Evolutionary conservation across 2,329 filamentous ascomycete genomes (phyloP), one percentile per base, ranked within the genome.

Genomic region (Pseudogymnoascus sp.): DNA sequence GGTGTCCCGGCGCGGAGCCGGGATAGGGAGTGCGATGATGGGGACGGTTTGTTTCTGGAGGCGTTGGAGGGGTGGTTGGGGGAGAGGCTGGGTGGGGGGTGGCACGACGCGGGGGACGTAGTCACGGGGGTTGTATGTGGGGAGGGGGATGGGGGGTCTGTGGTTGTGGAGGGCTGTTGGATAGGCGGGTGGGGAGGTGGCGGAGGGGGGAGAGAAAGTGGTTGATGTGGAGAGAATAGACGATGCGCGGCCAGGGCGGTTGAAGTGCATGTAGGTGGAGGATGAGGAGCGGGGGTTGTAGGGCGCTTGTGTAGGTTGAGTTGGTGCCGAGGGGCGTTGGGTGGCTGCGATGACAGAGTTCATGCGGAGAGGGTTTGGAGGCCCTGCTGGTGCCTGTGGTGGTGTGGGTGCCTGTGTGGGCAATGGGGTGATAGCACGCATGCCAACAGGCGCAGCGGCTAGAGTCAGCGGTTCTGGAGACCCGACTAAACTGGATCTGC

Each of bases 311-410:
- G 59, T n/a, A n/a, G 33, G 59, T 3, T 37, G 59, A 61, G 14
- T 26, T 40, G 31, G 59, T 29, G 11, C 59, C 5, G 37, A 40
- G 13, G 33, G 59, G 5, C 21, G 21, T n/a, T 38, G 19, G n/a
- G 33, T 6, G 11, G 59, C 19, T 19, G 33, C 59, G 33, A 61
- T 38, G 33, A 61, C 59, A 6, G 59, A 61, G 33, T 61, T 61
- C 59, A 61, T 61, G 33, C 59, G 59, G 33, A 61, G 59, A 26
- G 59, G 59, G 24, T 61, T 61, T 26, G n/a, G 37, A 40, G 50
- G 50, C 5, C 50, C 29, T 13, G 26, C 26, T 56, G 50, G 50
- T 1, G 50, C 50, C n/a, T 14, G n/a, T 31, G 47, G 8, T 33
- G 50, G 10, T 56, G 8, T 8, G 7, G 47, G 26, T 13, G n/a